Percentiles rank a stretch among this genome's conserved stretches.
Conservation (phyloP, 768 basidiomycete genomes). For the Kwoniella dendrophila region DNA sequence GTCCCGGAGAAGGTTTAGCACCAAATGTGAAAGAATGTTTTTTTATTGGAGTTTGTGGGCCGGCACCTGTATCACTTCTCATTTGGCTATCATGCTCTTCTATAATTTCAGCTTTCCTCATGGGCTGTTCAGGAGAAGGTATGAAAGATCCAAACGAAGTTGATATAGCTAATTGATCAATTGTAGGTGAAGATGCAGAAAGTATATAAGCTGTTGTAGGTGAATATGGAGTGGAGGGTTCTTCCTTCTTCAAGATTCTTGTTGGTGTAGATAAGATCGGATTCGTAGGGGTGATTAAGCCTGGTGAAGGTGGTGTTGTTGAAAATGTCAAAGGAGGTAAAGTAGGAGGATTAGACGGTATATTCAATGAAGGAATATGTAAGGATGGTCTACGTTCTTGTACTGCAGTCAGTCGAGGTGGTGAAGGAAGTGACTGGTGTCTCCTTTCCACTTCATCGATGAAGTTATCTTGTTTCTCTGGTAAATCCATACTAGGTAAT, state of each 20-base stretch:
- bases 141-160: conserved; percentile 6
- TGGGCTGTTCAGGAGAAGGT: not conserved
- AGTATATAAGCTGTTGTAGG: conserved; percentile 42
- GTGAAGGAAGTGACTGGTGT: conserved; percentile 7
- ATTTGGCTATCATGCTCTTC: too few relatives aligned
- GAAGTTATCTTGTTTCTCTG: not conserved
- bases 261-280: conserved; percentile 9
- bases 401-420: not conserved
- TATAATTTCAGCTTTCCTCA: too few relatives aligned
- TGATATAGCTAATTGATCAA: conserved; percentile 13
- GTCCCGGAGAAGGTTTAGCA: conserved; percentile 17
- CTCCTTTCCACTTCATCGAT: not conserved
- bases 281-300: not conserved
- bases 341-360: conserved; percentile 4
- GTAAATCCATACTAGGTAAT: not conserved
- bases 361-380: conserved; percentile 7
- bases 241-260: not conserved
- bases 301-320: not conserved
- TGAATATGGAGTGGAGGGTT: conserved; percentile 24
- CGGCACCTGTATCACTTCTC: too few relatives aligned
- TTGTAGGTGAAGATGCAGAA: conserved; percentile 14
- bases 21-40: conserved; percentile 23
- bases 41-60: conserved; percentile 7
- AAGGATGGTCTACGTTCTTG: not conserved
- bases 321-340: conserved; percentile 11